These are phyloP conservation scores for Mycena pura DNA, from an alignment of 768 basidiomycete species.

Conservation along the genomic window DNA sequence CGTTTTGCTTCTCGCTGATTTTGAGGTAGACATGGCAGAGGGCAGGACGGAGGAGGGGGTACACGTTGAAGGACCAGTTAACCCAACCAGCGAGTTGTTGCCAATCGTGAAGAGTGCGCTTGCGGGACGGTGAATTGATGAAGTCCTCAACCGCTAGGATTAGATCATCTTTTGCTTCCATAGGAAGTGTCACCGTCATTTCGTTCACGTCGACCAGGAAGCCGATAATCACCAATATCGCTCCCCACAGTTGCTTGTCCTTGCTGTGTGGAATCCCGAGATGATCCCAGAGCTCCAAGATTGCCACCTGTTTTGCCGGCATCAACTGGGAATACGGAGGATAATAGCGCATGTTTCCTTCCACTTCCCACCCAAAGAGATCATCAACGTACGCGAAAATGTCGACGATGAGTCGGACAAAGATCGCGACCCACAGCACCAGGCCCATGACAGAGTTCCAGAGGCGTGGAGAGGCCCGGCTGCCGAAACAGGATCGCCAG, in stretches of 20 bases:
- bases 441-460: slow-evolving; percentile 4
- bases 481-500: too few relatives aligned
- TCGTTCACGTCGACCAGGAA: too few relatives aligned
- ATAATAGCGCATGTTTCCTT: background rate
- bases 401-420: background rate
- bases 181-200: background rate
- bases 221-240: slow-evolving; percentile 30
- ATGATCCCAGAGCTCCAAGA: slow-evolving; percentile 25
- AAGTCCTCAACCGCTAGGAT: background rate
- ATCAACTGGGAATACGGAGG: background rate
- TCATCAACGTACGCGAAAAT: slow-evolving; percentile 6
- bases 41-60: slow-evolving; percentile 32
- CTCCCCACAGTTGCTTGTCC: slow-evolving; percentile 29
- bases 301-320: background rate
- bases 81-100: slow-evolving; percentile 29
- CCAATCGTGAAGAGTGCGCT: slow-evolving; percentile 24
- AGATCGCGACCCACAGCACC: slow-evolving; percentile 5
- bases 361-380: background rate
- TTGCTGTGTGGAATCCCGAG: slow-evolving; percentile 11
- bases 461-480: background rate
- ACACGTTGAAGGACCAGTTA: slow-evolving; percentile 37
- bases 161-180: background rate
- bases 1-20: slow-evolving; percentile 29
- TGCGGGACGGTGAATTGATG: background rate
- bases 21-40: too few relatives aligned